These are phyloP conservation scores for Apiospora koreana DNA, from an alignment of 2,329 filamentous ascomycete genomes.

Conservation along the genomic window DNA sequence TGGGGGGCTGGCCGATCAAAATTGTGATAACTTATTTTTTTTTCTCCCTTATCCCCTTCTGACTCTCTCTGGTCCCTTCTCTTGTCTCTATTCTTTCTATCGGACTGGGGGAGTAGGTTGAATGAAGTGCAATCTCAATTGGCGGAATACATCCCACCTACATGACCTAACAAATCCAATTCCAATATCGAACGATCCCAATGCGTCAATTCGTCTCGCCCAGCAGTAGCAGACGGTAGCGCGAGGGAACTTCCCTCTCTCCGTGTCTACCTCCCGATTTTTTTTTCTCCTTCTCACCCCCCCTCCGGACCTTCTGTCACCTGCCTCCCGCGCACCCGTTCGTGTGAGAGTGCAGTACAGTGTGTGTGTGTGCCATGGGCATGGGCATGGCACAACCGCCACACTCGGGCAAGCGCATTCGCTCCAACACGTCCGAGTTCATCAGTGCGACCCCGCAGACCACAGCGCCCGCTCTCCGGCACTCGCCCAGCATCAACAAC, in stretches of 20 bases:
- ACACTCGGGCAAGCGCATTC: constrained; percentile 20
- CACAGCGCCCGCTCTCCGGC: constrained; percentile 32
- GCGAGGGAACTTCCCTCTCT: constrained; percentile 9
- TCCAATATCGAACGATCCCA: constrained; percentile 1
- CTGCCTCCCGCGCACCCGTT: not conserved
- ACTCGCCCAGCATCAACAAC: constrained; percentile 18
- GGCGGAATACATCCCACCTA: too few species aligned
- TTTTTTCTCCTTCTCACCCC: not conserved
- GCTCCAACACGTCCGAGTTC: constrained; percentile 24
- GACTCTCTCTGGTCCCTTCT: not conserved
- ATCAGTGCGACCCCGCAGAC: constrained; percentile 34
- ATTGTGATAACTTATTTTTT: constrained; percentile 11
- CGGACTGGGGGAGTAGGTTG: constrained; percentile 7
- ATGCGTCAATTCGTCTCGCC: constrained; percentile 8
- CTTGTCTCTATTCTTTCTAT: not conserved
- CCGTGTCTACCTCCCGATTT: not conserved
- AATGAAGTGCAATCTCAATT: constrained; percentile 2
- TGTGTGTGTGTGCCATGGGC: constrained; percentile 7
- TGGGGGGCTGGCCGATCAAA: constrained; percentile 11
- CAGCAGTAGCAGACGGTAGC: constrained; percentile 8
- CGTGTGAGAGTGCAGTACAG: constrained; percentile 7
- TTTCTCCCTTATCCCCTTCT: constrained; percentile 3
- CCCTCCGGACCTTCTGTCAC: too few species aligned
- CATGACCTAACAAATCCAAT: not conserved
- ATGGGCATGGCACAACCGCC: constrained; percentile 18